These are phyloP conservation scores for Osmanthus fragrans DNA, from an alignment of 257 asterid species.

Conservation along the genomic window DNA sequence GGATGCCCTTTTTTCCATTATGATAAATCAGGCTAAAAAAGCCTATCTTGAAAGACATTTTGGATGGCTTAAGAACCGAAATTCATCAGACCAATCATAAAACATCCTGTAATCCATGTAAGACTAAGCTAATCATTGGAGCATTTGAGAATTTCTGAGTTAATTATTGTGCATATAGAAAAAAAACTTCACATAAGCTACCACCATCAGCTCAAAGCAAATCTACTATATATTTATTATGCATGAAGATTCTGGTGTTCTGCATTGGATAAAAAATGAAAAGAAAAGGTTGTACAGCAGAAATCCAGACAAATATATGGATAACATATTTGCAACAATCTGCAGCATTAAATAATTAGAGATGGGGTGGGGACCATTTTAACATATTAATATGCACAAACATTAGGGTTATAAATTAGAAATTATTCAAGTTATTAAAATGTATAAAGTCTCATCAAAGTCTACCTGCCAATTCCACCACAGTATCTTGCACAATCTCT, in stretches of 20 bases:
- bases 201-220: background rate
- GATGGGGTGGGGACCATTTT: slow-evolving; percentile 21
- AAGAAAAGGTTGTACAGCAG: slow-evolving; percentile 22
- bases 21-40: too few species aligned
- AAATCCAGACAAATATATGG: slow-evolving; percentile 8
- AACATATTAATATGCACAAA: slow-evolving; percentile 28
- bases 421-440: slow-evolving; percentile 10
- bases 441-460: slow-evolving; percentile 25
- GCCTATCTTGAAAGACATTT: too few species aligned
- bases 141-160: too few species aligned
- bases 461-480: slow-evolving; percentile 50
- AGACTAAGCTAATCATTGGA: background rate
- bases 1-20: background rate
- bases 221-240: too few species aligned
- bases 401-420: slow-evolving; percentile 19
- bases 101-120: background rate
- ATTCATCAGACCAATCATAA: too few species aligned
- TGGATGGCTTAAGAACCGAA: too few species aligned
- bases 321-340: slow-evolving; percentile 18
- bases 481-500: slow-evolving; percentile 60
- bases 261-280: background rate
- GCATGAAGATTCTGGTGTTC: background rate
- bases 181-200: background rate
- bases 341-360: slow-evolving; percentile 13
- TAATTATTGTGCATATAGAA: background rate